phyloP scores from a whole-genome alignment of 768 basidiomycete genomes.

The Suillus lakei region DNA sequence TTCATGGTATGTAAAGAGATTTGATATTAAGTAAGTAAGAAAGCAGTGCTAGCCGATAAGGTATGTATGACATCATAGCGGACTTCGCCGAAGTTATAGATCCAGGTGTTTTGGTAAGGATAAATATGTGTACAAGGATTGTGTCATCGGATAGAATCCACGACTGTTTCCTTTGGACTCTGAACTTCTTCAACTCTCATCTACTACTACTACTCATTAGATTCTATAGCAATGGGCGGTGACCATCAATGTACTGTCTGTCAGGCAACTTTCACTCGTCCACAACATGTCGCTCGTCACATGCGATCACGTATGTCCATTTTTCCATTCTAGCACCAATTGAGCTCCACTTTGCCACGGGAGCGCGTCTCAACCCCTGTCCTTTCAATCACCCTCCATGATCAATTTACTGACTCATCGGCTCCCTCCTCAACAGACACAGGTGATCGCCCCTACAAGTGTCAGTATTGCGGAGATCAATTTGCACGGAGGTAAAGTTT shows the following conservation, averaged over 20 bases:
- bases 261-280: constrained; percentile 85
- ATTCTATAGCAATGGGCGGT: constrained; percentile 58
- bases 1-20: constrained; percentile 6
- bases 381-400: constrained; percentile 18
- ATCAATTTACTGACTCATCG: constrained; percentile 16
- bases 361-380: constrained; percentile 12
- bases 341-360: constrained; percentile 27
- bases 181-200: constrained; percentile 19
- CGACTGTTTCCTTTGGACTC: constrained; percentile 19
- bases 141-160: constrained; percentile 36
- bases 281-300: constrained; percentile 88
- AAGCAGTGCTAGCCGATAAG: constrained; percentile 9
- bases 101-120: constrained; percentile 22
- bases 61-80: constrained; percentile 12
- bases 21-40: constrained; percentile 1
- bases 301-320: constrained; percentile 84
- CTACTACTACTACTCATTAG: neutral
- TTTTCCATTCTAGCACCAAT: constrained; percentile 16
- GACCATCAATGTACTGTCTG: constrained; percentile 90
- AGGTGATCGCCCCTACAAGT: constrained; percentile 89
- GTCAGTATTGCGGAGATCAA: constrained; percentile 86
- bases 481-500: constrained; percentile 75
- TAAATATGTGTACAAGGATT: constrained; percentile 42
- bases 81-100: neutral
- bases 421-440: constrained; percentile 58